These are phyloP conservation scores for Protea cynaroides DNA, from an alignment of 164 flowering plant genomes.

Conservation along the genomic window DNA sequence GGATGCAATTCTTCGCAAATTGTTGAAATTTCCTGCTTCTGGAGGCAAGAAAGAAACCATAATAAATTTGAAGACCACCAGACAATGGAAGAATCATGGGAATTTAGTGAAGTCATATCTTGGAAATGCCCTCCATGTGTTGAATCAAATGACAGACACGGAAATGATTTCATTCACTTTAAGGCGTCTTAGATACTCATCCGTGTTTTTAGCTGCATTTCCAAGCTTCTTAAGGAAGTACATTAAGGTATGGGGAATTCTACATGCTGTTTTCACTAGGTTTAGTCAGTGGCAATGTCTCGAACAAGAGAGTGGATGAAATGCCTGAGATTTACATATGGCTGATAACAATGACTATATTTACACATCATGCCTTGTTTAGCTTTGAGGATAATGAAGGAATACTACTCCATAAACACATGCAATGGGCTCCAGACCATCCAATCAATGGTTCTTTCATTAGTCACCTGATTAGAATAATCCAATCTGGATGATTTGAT, in stretches of 20 bases:
- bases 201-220: slow-evolving; percentile 75
- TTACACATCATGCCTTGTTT: too few relatives aligned
- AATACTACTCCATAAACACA: too few relatives aligned
- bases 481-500: too few relatives aligned
- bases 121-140: slow-evolving; percentile 80
- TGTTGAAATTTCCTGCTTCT: slow-evolving; percentile 57
- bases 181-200: slow-evolving; percentile 65
- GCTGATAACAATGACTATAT: too few relatives aligned
- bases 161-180: slow-evolving; percentile 83
- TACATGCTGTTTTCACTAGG: neutral
- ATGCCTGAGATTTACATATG: too few relatives aligned
- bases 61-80: slow-evolving; percentile 40
- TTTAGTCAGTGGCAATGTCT: neutral
- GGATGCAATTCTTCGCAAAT: slow-evolving; percentile 72
- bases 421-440: too few relatives aligned
- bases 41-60: slow-evolving; percentile 87
- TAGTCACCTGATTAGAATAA: too few relatives aligned
- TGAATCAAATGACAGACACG: slow-evolving; percentile 94
- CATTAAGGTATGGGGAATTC: slow-evolving; percentile 53
- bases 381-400: too few relatives aligned
- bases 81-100: slow-evolving; percentile 65
- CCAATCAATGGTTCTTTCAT: too few relatives aligned
- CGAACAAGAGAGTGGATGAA: too few relatives aligned
- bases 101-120: slow-evolving; percentile 85
- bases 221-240: slow-evolving; percentile 80